Evolutionary conservation across 176 grass and related monocot genomes (phyloP).

Genomic region (Tillandsia fasciculata): DNA sequence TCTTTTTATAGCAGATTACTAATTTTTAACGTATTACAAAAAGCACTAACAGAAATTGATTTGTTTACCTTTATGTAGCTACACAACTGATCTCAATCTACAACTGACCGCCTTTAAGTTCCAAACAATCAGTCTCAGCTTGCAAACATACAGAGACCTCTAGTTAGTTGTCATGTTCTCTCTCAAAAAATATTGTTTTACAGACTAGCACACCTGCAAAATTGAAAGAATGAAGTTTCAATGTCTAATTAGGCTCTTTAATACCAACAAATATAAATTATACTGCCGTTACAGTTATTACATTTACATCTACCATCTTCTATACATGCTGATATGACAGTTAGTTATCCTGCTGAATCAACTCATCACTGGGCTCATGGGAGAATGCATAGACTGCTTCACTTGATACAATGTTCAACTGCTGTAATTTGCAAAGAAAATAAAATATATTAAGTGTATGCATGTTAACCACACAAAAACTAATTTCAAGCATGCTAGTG

Average conservation of each 20-base stretch:
- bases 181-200: background rate
- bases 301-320: conserved; percentile 14
- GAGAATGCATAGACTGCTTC: conserved; percentile 4
- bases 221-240: background rate
- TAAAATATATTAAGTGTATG: background rate
- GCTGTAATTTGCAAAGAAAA: background rate
- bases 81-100: background rate
- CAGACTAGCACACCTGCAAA: background rate
- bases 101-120: background rate
- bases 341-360: conserved; percentile 6
- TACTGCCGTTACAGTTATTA: background rate
- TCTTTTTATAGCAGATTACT: background rate
- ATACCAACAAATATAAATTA: background rate
- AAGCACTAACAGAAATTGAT: background rate
- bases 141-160: background rate
- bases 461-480: background rate
- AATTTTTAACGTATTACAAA: background rate
- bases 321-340: background rate
- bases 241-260: background rate
- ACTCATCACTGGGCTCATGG: conserved; percentile 5
- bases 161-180: background rate
- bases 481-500: background rate
- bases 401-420: background rate
- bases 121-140: background rate
- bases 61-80: background rate